phyloP scores from a whole-genome alignment of 2,329 filamentous ascomycete genomes.

The Aspergillus felis region DNA sequence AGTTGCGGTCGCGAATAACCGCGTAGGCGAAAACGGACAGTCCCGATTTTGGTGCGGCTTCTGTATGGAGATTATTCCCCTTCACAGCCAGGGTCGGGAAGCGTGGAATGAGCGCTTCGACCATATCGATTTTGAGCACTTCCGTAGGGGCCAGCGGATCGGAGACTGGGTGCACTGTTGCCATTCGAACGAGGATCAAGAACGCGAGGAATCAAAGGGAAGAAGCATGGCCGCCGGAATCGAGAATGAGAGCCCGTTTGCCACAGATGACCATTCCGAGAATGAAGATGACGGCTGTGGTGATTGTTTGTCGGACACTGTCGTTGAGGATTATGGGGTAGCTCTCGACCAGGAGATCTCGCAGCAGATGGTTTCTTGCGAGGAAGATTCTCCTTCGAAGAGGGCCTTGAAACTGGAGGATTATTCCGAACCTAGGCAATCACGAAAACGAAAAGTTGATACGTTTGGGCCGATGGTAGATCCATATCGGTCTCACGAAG shows the following conservation, averaged over 20 bases:
- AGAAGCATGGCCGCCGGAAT: neutral
- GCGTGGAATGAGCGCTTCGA: constrained; percentile 62
- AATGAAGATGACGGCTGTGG: constrained; percentile 10
- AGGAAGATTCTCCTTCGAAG: neutral
- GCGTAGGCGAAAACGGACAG: constrained; percentile 62
- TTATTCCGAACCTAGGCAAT: neutral
- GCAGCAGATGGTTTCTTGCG: neutral
- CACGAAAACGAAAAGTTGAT: constrained; percentile 13
- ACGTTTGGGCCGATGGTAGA: neutral
- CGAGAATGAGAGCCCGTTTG: neutral
- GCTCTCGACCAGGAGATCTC: neutral
- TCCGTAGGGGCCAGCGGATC: constrained; percentile 36
- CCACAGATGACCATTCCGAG: neutral
- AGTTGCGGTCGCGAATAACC: constrained; percentile 47
- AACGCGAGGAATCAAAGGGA: constrained; percentile 7
- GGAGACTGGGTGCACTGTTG: constrained; percentile 29
- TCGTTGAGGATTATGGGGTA: constrained; percentile 5
- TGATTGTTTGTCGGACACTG: constrained; percentile 4
- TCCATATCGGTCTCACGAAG: neutral
- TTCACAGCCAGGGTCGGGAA: constrained; percentile 48
- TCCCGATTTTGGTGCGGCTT: constrained; percentile 84
- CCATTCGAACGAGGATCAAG: constrained; percentile 18
- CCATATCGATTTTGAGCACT: constrained; percentile 65
- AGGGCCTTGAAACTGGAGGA: neutral
- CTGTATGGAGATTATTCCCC: constrained; percentile 57